Conservation (phyloP, 177 flowering plant species). For the Vitis hybrid region DNA sequence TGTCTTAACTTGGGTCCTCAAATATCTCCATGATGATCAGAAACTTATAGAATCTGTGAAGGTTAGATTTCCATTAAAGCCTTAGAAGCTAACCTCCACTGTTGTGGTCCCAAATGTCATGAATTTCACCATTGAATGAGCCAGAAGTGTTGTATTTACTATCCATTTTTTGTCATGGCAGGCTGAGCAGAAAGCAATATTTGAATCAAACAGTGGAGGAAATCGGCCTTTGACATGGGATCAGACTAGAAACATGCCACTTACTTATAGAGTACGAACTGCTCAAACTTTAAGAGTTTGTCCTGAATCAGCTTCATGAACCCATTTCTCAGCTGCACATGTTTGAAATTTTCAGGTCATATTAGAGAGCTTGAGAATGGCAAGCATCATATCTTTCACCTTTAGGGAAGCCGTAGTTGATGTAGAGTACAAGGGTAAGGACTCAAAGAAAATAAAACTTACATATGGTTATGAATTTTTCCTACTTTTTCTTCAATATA, state of each 20-base stretch:
- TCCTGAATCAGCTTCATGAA: background rate
- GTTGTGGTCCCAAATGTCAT: background rate
- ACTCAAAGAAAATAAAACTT: background rate
- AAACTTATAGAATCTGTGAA: conserved; percentile 52
- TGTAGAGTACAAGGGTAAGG: conserved; percentile 57
- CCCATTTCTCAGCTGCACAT: background rate
- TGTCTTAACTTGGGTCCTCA: conserved; percentile 69
- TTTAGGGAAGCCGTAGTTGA: conserved; percentile 64
- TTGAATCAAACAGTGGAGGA: conserved; percentile 34
- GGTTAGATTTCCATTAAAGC: conserved; percentile 24
- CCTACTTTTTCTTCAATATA: background rate
- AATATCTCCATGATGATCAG: conserved; percentile 53
- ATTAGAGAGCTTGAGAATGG: conserved; percentile 65
- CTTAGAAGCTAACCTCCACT: background rate
- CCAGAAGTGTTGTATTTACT: too few species aligned
- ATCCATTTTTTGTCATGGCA: conserved; percentile 13
- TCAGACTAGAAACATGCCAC: conserved; percentile 55
- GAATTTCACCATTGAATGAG: too few species aligned
- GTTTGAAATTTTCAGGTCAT: conserved; percentile 39
- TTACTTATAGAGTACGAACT: conserved; percentile 43
- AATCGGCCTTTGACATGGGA: conserved; percentile 46
- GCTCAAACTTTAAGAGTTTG: background rate
- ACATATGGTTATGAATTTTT: background rate
- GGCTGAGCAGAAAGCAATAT: conserved; percentile 54
- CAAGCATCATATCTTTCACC: conserved; percentile 66